A percentile compares a stretch with the other conserved stretches of the same genome.
Evolutionary conservation across 768 basidiomycete species (phyloP).

Genomic region (Lactifluus volemus): DNA sequence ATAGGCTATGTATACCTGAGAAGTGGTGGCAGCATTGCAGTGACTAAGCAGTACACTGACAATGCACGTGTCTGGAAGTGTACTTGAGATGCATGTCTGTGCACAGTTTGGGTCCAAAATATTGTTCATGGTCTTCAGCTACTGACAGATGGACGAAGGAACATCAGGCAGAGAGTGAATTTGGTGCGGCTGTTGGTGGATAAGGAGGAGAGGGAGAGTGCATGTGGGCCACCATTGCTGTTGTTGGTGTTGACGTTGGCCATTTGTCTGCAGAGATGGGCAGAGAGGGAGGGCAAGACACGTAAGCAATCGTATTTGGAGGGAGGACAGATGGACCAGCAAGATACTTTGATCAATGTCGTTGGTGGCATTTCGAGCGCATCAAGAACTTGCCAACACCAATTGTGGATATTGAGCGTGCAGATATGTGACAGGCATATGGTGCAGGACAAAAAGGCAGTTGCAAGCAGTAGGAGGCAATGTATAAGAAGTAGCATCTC

Average conservation of each 20-base stretch:
- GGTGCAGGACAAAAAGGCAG: background rate
- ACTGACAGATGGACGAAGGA: background rate
- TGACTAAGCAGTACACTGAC: too few relatives aligned
- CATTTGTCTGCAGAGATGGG: slow-evolving; percentile 1
- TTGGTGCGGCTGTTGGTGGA: background rate
- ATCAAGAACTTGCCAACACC: slow-evolving; percentile 6
- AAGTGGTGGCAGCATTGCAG: too few relatives aligned
- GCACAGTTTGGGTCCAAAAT: background rate
- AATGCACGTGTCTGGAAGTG: background rate
- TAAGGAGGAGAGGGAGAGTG: slow-evolving; percentile 2
- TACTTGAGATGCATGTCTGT: slow-evolving; percentile 4
- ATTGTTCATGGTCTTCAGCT: slow-evolving; percentile 4
- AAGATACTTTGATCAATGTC: background rate
- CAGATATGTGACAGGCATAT: background rate
- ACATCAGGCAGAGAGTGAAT: slow-evolving; percentile 8
- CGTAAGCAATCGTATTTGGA: slow-evolving; percentile 13
- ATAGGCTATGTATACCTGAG: too few relatives aligned
- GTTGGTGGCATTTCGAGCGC: background rate
- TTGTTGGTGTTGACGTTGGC: too few relatives aligned
- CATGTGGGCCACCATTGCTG: background rate
- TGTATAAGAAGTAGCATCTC: background rate
- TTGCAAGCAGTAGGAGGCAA: slow-evolving; percentile 2
- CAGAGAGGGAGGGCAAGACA: slow-evolving; percentile 6
- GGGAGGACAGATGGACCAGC: slow-evolving; percentile 8
- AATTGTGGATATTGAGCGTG: background rate